Base-by-base conservation (phyloP, 495 filamentous ascomycete species). In the Xylaria telfairii region DNA sequence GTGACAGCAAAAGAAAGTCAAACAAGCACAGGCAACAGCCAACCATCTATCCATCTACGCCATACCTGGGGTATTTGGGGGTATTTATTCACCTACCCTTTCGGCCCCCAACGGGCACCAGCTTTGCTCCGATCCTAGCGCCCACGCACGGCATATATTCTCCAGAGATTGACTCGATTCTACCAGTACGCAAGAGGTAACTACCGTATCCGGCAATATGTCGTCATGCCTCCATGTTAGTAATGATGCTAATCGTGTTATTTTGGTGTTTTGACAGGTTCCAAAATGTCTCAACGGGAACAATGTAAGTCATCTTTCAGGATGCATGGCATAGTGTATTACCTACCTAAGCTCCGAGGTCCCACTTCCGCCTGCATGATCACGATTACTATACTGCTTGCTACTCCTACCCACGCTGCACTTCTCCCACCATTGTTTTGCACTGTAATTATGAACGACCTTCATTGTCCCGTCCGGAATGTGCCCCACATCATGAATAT, bases 121-220 rank as follows among this genome's bases (percentile, higher is more conserved):
- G 10, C 51, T 42, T n/a, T 30, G 28, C 3, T 53, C 30, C 4
- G 21, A 41, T 26, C 53, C 53, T 24, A 34, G 39, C 37, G 13
- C 44, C 3, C 54, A 7, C 34, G 6, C 37, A 42, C 21, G 17
- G 21, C 54, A 34, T 61, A 47, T 26, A 51, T 32, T 51, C 21
- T 37, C 44, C 26, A 42, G 28, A 47, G 61, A 53, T 47, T 15
- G 32, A 47, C 56, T 60, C 21, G 28, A 26, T 24, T 63, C 57
- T 44, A 66, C 64, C 67, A 47, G 28, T 57, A 69, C 67, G 56
- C 39, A 69, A 69, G n/a, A 28, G 67, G 67, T 69, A 63, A 62
- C 17, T 69, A 26, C 67, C 67, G 5, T 54, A 53, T 69, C 59
- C 46, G 67, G 67, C 30, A 42, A 54, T 63, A 44, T 54, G 44